Evolutionary conservation across 192 early-diverging fungal species (phyloP).

Genomic region (Diversispora eburnea): DNA sequence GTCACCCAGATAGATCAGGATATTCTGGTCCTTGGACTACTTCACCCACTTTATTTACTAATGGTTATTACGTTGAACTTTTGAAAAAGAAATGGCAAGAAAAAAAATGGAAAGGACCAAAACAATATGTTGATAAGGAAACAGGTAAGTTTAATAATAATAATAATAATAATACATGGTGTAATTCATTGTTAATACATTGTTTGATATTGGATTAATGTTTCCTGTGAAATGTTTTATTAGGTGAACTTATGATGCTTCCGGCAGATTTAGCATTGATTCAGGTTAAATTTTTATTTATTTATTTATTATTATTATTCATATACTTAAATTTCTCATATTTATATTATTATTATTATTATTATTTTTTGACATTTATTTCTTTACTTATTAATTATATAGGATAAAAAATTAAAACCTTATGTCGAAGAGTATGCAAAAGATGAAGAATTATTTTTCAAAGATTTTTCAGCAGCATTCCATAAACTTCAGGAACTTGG

Average conservation of each 20-base stretch:
- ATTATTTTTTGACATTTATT: neutral
- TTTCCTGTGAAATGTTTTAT: neutral
- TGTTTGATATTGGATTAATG: too few relatives aligned
- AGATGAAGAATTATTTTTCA: slow-evolving; percentile 82
- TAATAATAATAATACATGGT: neutral
- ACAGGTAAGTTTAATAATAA: slow-evolving; percentile 35
- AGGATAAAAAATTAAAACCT: slow-evolving; percentile 66
- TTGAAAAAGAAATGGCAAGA: slow-evolving; percentile 76
- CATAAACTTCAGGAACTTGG: slow-evolving; percentile 87
- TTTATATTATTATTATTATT: too few relatives aligned
- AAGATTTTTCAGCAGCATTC: slow-evolving; percentile 84
- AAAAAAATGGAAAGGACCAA: slow-evolving; percentile 74
- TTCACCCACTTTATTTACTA: slow-evolving; percentile 85
- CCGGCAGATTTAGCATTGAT: slow-evolving; percentile 65
- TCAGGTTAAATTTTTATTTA: neutral
- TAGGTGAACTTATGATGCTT: slow-evolving; percentile 64
- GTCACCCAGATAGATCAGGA: slow-evolving; percentile 71
- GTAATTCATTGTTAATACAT: too few relatives aligned
- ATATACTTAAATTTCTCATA: neutral
- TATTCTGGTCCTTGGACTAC: slow-evolving; percentile 88
- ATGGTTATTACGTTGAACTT: slow-evolving; percentile 82
- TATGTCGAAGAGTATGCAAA: slow-evolving; percentile 85
- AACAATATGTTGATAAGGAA: slow-evolving; percentile 86
- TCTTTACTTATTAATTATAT: slow-evolving; percentile 14
- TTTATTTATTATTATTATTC: too few relatives aligned